Evolutionary conservation across 73 alveolate genomes (phyloP).

Genomic region (Paramecium octaurelia): DNA sequence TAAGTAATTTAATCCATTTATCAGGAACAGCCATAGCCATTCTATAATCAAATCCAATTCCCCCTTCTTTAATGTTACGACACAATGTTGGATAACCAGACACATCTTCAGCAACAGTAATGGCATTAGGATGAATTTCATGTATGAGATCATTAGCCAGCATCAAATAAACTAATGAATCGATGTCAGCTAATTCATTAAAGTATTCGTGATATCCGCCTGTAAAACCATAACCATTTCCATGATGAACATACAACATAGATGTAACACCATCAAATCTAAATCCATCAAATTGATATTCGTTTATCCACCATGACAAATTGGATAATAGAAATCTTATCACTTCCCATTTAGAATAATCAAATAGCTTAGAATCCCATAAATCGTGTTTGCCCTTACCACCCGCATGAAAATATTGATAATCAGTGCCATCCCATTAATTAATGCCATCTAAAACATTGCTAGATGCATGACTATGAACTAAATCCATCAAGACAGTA

Average conservation of each 20-base stretch:
- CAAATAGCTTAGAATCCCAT: slow-evolving; percentile 97
- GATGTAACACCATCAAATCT: slow-evolving; percentile 99
- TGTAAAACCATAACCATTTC: slow-evolving; percentile 88
- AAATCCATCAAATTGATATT: slow-evolving; percentile 97
- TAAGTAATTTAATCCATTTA: slow-evolving; percentile 74
- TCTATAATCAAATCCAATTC: slow-evolving; percentile 97
- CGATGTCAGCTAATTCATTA: slow-evolving; percentile 88
- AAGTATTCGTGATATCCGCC: slow-evolving; percentile 95
- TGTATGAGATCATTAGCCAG: slow-evolving; percentile 97
- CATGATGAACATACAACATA: slow-evolving; percentile 97
- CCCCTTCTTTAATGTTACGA: slow-evolving; percentile 96
- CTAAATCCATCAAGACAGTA: slow-evolving; percentile 92
- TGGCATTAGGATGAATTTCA: slow-evolving; percentile 85
- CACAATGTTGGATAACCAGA: slow-evolving; percentile 98
- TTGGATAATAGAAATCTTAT: slow-evolving; percentile 94
- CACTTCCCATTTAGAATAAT: slow-evolving; percentile 93
- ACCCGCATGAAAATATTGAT: slow-evolving; percentile 96
- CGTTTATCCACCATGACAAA: slow-evolving; percentile 90
- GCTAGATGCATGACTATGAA: slow-evolving; percentile 95
- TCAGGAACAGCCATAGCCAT: slow-evolving; percentile 96
- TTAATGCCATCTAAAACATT: slow-evolving; percentile 97
- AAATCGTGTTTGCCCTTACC: slow-evolving; percentile 91
- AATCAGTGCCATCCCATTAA: slow-evolving; percentile 98
- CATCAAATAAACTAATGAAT: slow-evolving; percentile 82
- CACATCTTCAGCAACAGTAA: slow-evolving; percentile 97